phyloP scores from a whole-genome alignment of 169 alveolate species.

The Plasmodium coatneyi region DNA sequence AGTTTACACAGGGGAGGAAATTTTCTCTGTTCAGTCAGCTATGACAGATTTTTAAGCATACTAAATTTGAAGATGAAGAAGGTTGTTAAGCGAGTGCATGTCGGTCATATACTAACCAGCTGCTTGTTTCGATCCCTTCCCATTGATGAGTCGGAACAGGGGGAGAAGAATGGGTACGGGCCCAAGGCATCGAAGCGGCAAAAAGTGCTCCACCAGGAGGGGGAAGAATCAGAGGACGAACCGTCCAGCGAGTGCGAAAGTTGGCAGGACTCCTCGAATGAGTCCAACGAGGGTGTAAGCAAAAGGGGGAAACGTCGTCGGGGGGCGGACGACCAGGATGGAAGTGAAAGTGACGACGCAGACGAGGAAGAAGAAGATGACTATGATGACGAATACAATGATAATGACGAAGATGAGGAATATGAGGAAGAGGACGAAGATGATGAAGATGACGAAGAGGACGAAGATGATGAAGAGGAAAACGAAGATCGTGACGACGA shows the following conservation, averaged over 20 bases:
- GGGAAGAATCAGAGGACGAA: conserved; percentile 6
- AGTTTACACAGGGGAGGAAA: conserved; percentile 78
- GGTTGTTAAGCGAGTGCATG: conserved; percentile 34
- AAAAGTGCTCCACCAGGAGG: not conserved
- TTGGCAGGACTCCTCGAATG: not conserved
- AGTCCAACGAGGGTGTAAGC: conserved; percentile 1
- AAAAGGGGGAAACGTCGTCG: not conserved
- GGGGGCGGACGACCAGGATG: not conserved
- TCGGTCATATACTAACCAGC: conserved; percentile 51
- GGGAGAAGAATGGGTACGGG: not conserved
- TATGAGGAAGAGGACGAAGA: not conserved
- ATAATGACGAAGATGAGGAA: not conserved
- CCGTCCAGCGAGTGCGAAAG: conserved; percentile 20
- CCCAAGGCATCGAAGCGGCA: conserved; percentile 4
- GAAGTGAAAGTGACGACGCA: not conserved
- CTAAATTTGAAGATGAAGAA: conserved; percentile 19
- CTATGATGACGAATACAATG: not conserved
- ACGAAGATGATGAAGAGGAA: not conserved
- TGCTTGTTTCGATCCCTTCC: conserved; percentile 33
- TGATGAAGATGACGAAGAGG: not conserved
- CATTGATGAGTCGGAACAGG: conserved; percentile 1
- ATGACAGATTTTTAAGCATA: conserved; percentile 74
- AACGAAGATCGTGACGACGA: not conserved
- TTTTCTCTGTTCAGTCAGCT: conserved; percentile 74
- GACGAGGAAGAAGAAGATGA: conserved; percentile 15